These are phyloP conservation scores for Colletotrichum orchidophilum DNA, from an alignment of 2,329 filamentous ascomycete genomes.

Conservation along the genomic window DNA sequence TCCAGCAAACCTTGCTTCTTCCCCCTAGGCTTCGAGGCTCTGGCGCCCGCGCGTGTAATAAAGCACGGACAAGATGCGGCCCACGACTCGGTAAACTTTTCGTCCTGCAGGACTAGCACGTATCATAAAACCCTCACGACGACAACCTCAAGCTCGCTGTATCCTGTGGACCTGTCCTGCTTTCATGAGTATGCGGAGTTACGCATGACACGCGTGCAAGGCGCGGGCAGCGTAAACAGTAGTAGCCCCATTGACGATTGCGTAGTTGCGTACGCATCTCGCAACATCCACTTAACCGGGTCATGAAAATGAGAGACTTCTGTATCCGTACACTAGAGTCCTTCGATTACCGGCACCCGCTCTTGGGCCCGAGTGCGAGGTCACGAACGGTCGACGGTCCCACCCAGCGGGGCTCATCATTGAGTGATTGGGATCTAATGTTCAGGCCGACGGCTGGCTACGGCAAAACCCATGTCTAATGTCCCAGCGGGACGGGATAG, in stretches of 20 bases:
- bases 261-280: background rate
- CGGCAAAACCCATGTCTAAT: background rate
- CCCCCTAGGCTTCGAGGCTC: background rate
- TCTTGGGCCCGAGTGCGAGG: constrained; percentile 10
- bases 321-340: no score
- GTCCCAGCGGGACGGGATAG: constrained; percentile 2
- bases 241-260: background rate
- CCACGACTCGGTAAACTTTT: constrained; percentile 30
- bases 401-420: background rate
- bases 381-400: background rate
- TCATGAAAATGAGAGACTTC: no score
- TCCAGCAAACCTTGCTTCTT: constrained; percentile 23
- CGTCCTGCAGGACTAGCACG: constrained; percentile 8
- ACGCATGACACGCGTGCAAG: background rate
- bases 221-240: background rate
- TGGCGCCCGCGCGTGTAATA: background rate
- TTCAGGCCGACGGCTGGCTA: constrained; percentile 15
- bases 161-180: background rate
- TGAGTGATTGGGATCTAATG: background rate
- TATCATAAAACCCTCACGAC: constrained; percentile 8
- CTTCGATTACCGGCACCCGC: constrained; percentile 15
- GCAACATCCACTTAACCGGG: background rate
- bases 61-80: background rate
- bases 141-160: background rate
- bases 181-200: background rate